phyloP scores from a whole-genome alignment of 2,329 filamentous ascomycete genomes.

The Colletotrichum sp. region DNA sequence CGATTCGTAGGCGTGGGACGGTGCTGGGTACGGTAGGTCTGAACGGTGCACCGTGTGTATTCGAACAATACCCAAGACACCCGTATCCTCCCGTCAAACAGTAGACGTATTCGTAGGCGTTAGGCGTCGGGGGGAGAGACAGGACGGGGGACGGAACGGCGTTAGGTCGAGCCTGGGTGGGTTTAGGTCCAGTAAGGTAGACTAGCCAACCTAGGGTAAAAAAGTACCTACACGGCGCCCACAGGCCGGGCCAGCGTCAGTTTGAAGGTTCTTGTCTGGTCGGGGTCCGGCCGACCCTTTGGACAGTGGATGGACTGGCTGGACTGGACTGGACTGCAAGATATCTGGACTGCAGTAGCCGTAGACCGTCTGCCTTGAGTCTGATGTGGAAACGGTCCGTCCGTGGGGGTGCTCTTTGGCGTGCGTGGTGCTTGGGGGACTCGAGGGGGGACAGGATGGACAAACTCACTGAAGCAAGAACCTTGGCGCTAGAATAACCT shows the following conservation, averaged over 20 bases:
- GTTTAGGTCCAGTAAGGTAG: background rate
- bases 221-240: background rate
- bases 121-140: background rate
- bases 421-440: background rate
- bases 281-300: background rate
- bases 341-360: background rate
- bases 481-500: background rate
- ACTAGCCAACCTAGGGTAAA: background rate
- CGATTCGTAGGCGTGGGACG: conserved; percentile 7
- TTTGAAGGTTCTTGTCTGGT: background rate
- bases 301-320: background rate
- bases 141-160: background rate
- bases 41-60: background rate
- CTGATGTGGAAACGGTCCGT: background rate
- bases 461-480: background rate
- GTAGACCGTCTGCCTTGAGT: background rate
- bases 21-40: background rate
- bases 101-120: background rate
- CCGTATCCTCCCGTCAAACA: background rate
- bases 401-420: background rate
- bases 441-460: background rate
- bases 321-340: background rate
- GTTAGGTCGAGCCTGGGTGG: background rate
- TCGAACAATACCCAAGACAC: too few relatives aligned
- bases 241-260: conserved; percentile 5